Base-by-base conservation (phyloP, 2,329 filamentous ascomycete genomes). In the Simplicillium sp. region DNA sequence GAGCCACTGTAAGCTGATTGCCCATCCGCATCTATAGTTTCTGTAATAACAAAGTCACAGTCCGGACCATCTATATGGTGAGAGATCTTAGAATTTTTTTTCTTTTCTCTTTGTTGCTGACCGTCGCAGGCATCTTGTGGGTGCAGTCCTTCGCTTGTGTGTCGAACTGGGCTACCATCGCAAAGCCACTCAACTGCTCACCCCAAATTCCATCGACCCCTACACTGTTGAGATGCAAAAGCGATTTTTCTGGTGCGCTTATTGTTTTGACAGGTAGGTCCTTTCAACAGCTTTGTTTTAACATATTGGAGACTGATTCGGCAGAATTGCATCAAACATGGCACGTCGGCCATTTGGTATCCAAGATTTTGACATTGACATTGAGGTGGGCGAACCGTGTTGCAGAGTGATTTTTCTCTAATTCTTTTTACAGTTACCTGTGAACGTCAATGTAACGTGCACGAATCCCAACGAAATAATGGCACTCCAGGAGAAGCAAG, bases 201-300 rank as follows among this genome's bases (percentile, higher is more conserved):
- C 33, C 11, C 20, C 33, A 32, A 17, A 18, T 1, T 39, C 16
- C 9, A 14, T 36, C n/a, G 39, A 40, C 34, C 32, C 39, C 13
- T 40, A 40, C 28, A 40, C 34, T 8, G 16, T 36, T 13, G 39
- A 40, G 13, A 28, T 40, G 7, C 39, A 40, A 32, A 40, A 40
- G 34, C 32, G 39, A 6, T 40, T 40, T 18, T 40, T 40, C 33
- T 40, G 39, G 39, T 40, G 39, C 15, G 36, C 39, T 36, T 40
- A 40, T 31, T 40, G 39, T 17, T 40, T 40, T 32, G 39, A 40
- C 16, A 15, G 39, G 39, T 40, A 36, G 20, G n/a, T 9, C 16
- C 11, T 18, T n/a, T 18, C 12, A 11, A n/a, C 4, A n/a, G 11
- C 9, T 28, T 18, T 15, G 15, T 12, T 14, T 12, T 36, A 8